Evolutionary conservation across 345 rosid genomes (phyloP).

Genomic region (Salix viminalis): DNA sequence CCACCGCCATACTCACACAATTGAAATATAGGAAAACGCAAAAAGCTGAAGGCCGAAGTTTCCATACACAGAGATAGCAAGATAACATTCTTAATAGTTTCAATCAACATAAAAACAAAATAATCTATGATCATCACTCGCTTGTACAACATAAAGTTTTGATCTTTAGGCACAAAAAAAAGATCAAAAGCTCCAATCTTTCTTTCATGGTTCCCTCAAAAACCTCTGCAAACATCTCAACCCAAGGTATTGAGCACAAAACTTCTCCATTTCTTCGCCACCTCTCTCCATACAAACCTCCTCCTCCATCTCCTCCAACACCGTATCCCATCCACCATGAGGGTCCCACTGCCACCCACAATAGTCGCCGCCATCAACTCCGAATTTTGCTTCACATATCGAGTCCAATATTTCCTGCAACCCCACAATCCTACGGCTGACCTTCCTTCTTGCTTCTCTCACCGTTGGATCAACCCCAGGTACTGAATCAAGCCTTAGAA

Average conservation of each 20-base stretch:
- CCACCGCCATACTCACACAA: too few relatives aligned
- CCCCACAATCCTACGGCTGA: constrained; percentile 75
- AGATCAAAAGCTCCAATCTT: background rate
- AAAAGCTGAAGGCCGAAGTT: too few relatives aligned
- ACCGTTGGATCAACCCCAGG: constrained; percentile 67
- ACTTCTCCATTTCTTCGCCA: constrained; percentile 77
- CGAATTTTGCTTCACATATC: constrained; percentile 37
- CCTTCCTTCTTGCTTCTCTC: constrained; percentile 81
- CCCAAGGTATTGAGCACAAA: constrained; percentile 78
- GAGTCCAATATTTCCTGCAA: constrained; percentile 80
- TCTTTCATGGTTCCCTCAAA: constrained; percentile 36
- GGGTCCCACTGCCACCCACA: too few relatives aligned
- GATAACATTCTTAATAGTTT: too few relatives aligned
- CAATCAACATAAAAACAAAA: too few relatives aligned
- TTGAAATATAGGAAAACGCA: too few relatives aligned
- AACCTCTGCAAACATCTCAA: constrained; percentile 85
- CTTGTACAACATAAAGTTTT: too few relatives aligned
- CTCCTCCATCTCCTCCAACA: constrained; percentile 56
- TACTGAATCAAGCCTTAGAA: constrained; percentile 73
- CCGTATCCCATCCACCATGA: constrained; percentile 42
- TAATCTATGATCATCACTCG: too few relatives aligned
- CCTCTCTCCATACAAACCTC: constrained; percentile 68
- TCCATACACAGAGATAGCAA: too few relatives aligned
- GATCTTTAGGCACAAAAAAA: background rate
- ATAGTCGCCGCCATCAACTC: background rate